These are phyloP conservation scores for Fraxinus anomala DNA, from an alignment of 257 asterid species.

Conservation along the genomic window DNA sequence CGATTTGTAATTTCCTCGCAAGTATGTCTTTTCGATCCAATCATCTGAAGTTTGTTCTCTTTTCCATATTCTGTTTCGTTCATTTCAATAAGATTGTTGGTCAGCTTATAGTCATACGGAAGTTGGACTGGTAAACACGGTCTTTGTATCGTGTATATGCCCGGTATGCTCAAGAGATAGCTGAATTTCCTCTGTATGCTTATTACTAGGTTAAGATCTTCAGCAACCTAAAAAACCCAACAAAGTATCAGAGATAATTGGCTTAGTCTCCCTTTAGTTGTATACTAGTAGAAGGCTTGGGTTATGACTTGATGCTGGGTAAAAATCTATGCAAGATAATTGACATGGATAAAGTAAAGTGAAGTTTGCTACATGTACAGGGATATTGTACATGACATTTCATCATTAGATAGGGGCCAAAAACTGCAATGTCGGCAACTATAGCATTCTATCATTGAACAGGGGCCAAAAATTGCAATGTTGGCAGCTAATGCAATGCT, in stretches of 20 bases:
- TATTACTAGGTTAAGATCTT: slow-evolving; percentile 61
- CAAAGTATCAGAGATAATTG: background rate
- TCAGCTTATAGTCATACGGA: slow-evolving; percentile 29
- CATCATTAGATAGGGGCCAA: too few species aligned
- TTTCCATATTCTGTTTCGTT: slow-evolving; percentile 24
- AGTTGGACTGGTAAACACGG: slow-evolving; percentile 46
- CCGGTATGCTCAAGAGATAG: slow-evolving; percentile 72
- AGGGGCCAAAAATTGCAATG: too few species aligned
- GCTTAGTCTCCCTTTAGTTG: too few species aligned
- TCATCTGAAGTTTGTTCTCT: slow-evolving; percentile 35
- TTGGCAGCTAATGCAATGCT: too few species aligned
- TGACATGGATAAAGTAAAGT: too few species aligned
- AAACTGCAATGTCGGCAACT: too few species aligned
- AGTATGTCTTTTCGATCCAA: slow-evolving; percentile 49
- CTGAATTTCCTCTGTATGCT: slow-evolving; percentile 72
- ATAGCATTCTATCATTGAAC: background rate
- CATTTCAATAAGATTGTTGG: slow-evolving; percentile 30
- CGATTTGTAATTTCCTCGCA: slow-evolving; percentile 29
- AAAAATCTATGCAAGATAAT: too few species aligned
- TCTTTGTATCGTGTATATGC: slow-evolving; percentile 57
- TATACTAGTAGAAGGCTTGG: too few species aligned
- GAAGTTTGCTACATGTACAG: too few species aligned
- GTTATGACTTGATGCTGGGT: too few species aligned
- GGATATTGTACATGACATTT: too few species aligned
- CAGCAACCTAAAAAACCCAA: slow-evolving; percentile 45